phyloP scores from a whole-genome alignment of 179 eudicot genomes.

The Camellia oleifera region DNA sequence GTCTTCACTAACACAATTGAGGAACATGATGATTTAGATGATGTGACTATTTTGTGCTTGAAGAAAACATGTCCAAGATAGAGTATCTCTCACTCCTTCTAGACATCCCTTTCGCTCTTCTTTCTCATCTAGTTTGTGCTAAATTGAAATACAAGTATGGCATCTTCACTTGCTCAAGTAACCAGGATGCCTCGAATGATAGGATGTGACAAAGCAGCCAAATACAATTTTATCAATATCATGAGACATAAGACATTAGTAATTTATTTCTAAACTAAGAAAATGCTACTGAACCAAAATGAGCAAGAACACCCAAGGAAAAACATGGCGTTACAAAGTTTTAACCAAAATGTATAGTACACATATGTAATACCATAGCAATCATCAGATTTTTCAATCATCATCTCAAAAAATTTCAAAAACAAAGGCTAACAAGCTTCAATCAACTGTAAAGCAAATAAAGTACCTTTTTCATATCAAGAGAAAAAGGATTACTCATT shows the following conservation, averaged over 20 bases:
- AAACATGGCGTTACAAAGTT: background rate
- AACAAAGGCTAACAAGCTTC: conserved; percentile 1
- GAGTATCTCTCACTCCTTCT: background rate
- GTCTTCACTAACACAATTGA: background rate
- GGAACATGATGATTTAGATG: background rate
- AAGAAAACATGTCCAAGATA: conserved; percentile 5
- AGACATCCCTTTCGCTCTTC: too few relatives aligned
- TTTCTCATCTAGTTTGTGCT: background rate
- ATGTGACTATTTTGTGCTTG: background rate
- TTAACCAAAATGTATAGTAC: conserved; percentile 3
- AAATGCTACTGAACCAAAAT: background rate
- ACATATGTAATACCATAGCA: background rate
- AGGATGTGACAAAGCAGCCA: background rate
- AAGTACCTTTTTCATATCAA: conserved; percentile 24
- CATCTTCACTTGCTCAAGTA: background rate
- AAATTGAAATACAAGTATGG: background rate
- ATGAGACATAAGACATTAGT: background rate
- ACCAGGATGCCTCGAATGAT: background rate
- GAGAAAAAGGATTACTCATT: conserved; percentile 16
- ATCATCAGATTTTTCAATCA: background rate
- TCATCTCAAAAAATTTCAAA: background rate
- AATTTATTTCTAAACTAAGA: background rate
- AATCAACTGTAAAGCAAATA: background rate
- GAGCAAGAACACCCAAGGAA: background rate
- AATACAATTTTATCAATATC: background rate